Evolutionary conservation across 2,329 filamentous ascomycete species (phyloP).

Genomic region (Aureobasidium zeae): DNA sequence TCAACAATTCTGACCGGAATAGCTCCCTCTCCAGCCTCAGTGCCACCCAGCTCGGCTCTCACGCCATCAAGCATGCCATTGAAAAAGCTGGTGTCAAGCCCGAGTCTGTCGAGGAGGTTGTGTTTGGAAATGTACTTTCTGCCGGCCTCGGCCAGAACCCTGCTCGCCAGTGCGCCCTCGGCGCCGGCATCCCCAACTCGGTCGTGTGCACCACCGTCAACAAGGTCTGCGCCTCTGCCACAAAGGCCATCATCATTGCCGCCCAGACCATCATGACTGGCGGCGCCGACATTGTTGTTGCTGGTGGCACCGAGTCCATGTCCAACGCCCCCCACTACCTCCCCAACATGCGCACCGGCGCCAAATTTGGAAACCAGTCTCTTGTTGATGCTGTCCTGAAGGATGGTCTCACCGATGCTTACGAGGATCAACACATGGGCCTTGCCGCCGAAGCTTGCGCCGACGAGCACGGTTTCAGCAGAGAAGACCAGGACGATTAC

Average conservation of each 20-base stretch:
- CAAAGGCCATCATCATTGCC: constrained; percentile 91
- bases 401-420: constrained; percentile 90
- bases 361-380: constrained; percentile 87
- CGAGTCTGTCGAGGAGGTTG: constrained; percentile 87
- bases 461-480: constrained; percentile 66
- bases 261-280: constrained; percentile 97
- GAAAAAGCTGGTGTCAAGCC: constrained; percentile 81
- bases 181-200: constrained; percentile 70
- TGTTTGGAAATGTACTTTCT: constrained; percentile 95
- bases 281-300: constrained; percentile 84
- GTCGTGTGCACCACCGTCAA: constrained; percentile 89
- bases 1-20: constrained; percentile 20
- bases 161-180: constrained; percentile 84
- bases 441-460: constrained; percentile 87
- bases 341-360: constrained; percentile 71
- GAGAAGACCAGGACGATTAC: constrained; percentile 88
- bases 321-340: constrained; percentile 96
- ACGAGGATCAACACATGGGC: constrained; percentile 96
- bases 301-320: constrained; percentile 96
- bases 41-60: constrained; percentile 76
- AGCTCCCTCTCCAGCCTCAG: constrained; percentile 83
- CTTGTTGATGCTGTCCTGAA: constrained; percentile 87
- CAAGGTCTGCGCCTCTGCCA: constrained; percentile 94
- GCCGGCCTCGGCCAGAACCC: constrained; percentile 95
- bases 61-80: constrained; percentile 87